A percentile compares a stretch with the other conserved stretches of the same genome.
Conservation (phyloP, 169 alveolate genomes). For the Cardiosporidium cionae region DNA sequence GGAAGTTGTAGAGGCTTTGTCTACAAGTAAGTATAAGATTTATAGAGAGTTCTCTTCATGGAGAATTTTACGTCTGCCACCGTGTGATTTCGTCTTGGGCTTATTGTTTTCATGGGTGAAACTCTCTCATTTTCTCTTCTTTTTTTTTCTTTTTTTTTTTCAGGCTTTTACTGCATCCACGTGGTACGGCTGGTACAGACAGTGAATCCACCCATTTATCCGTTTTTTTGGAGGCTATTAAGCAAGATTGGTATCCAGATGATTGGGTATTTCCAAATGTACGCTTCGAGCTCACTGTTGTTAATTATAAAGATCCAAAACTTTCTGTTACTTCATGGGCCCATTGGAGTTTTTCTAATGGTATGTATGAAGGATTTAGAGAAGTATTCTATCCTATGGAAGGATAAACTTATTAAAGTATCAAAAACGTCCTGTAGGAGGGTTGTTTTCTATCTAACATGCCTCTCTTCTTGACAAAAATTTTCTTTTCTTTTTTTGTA, state of each 20-base stretch:
- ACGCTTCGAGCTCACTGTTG: constrained; percentile 77
- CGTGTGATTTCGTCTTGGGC: neutral
- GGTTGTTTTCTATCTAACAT: neutral
- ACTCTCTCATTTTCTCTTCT: neutral
- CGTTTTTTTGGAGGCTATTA: constrained; percentile 76
- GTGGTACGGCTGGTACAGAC: constrained; percentile 80
- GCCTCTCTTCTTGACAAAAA: neutral
- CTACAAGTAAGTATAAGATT: constrained; percentile 48
- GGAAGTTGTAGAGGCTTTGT: constrained; percentile 78
- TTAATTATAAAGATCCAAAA: constrained; percentile 70
- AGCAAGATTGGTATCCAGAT: constrained; percentile 80
- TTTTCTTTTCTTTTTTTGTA: neutral
- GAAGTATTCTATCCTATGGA: neutral
- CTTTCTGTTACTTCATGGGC: constrained; percentile 83
- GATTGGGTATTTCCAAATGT: constrained; percentile 85
- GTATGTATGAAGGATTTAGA: constrained; percentile 39
- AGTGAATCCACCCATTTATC: constrained; percentile 69
- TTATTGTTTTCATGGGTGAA: neutral
- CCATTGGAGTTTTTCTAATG: constrained; percentile 82
- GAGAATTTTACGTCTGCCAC: neutral
- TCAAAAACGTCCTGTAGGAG: neutral
- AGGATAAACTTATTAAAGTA: neutral
- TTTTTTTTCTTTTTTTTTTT: neutral
- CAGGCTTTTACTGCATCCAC: constrained; percentile 68
- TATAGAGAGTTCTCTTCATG: neutral